Percentiles rank a stretch among this genome's conserved stretches.
phyloP scores from a whole-genome alignment of 2,329 filamentous ascomycete species.

The Paracorniculantispora psalliotae region DNA sequence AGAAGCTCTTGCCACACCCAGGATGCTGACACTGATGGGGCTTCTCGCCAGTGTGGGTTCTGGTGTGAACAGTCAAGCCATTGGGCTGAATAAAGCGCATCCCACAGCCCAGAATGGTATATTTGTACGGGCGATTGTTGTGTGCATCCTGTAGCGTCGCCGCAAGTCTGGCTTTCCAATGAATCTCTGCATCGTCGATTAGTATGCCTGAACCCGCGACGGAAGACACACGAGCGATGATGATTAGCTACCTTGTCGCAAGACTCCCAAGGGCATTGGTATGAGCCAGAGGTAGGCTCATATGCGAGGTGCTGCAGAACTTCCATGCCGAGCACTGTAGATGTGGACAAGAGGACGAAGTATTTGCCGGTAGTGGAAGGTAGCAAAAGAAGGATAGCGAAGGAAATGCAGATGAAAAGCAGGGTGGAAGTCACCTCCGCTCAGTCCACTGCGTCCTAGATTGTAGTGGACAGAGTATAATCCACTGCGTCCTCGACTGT shows the following conservation, averaged over 20 bases:
- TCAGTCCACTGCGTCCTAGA: too few species aligned
- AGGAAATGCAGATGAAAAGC: too few species aligned
- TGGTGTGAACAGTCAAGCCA: conserved; percentile 62
- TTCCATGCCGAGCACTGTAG: not conserved
- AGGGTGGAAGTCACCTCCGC: too few species aligned
- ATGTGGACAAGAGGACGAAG: not conserved
- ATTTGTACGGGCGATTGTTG: conserved; percentile 63
- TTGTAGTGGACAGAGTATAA: too few species aligned
- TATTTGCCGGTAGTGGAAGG: too few species aligned
- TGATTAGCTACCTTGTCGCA: conserved; percentile 52
- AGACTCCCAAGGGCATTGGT: conserved; percentile 58
- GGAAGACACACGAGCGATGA: not conserved
- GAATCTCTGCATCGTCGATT: conserved; percentile 56
- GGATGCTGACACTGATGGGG: conserved; percentile 62
- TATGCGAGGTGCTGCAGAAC: not conserved
- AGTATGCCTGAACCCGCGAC: conserved; percentile 12
- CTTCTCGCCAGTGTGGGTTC: too few species aligned
- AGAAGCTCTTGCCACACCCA: conserved; percentile 64
- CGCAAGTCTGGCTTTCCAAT: conserved; percentile 67
- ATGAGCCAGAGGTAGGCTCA: conserved; percentile 23
- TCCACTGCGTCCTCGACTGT: too few species aligned
- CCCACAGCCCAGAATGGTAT: conserved; percentile 54
- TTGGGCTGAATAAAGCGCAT: conserved; percentile 69
- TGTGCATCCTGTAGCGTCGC: conserved; percentile 66
- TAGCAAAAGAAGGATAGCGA: too few species aligned